phyloP scores from a whole-genome alignment of 1,284 basidiomycete species.

The Entoloma clypeatum region DNA sequence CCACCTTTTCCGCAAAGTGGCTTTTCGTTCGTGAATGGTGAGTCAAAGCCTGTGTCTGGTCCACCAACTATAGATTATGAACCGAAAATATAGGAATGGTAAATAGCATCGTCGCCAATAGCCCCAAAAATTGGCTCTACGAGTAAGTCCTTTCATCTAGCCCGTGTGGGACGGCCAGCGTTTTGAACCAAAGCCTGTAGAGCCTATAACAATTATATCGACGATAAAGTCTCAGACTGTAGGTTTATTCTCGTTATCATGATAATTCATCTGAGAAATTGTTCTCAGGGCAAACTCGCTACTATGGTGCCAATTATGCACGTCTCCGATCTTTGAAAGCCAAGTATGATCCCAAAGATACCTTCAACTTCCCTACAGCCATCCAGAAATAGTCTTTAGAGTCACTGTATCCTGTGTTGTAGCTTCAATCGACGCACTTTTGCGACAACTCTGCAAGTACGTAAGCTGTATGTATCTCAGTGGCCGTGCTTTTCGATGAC shows the following conservation, averaged over 20 bases:
- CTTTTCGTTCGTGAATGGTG: constrained; percentile 37
- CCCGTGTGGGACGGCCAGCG: constrained; percentile 4
- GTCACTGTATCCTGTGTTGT: too few species aligned
- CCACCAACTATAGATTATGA: background rate
- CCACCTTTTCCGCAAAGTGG: constrained; percentile 36
- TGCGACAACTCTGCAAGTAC: too few species aligned
- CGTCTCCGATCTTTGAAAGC: constrained; percentile 30
- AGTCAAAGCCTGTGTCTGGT: constrained; percentile 10
- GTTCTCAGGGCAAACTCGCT: constrained; percentile 19
- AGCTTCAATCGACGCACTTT: too few species aligned
- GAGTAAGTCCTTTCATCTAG: constrained; percentile 23
- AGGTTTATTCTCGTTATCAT: constrained; percentile 10
- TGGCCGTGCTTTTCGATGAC: too few species aligned
- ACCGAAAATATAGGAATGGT: constrained; percentile 25
- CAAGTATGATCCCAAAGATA: constrained; percentile 30
- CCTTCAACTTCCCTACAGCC: constrained; percentile 33
- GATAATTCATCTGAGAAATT: background rate
- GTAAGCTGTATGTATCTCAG: too few species aligned
- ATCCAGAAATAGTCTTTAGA: constrained; percentile 29
- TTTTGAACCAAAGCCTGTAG: constrained; percentile 19
- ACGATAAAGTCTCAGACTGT: constrained; percentile 38
- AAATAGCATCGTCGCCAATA: constrained; percentile 32
- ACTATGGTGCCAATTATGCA: constrained; percentile 33
- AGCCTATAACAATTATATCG: constrained; percentile 41
- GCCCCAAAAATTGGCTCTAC: constrained; percentile 36